These are phyloP conservation scores for Cucurbita moschata DNA, from an alignment of 306 rosid species.

Conservation along the genomic window DNA sequence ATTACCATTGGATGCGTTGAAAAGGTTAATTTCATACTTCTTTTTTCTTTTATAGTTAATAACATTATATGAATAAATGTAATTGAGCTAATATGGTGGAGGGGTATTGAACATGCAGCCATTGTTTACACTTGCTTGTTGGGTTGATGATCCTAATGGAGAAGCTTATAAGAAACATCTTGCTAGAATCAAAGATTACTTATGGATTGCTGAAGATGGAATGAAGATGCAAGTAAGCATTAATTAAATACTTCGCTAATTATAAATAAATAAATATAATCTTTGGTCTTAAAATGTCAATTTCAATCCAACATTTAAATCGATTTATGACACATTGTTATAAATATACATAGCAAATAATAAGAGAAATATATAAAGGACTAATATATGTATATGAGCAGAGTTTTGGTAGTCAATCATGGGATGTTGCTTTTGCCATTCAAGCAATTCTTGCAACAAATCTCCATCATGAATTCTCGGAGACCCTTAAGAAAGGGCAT, in stretches of 20 bases:
- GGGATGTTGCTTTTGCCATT: background rate
- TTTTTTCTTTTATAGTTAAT: background rate
- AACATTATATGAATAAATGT: background rate
- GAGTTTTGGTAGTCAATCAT: slow-evolving; percentile 10
- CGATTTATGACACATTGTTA: too few species aligned
- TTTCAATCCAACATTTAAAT: too few species aligned
- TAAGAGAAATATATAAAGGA: background rate
- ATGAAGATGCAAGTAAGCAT: slow-evolving; percentile 17
- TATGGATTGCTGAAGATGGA: slow-evolving; percentile 36
- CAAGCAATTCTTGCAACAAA: background rate
- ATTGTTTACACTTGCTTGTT: slow-evolving; percentile 21
- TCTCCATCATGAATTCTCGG: background rate
- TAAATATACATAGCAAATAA: too few species aligned
- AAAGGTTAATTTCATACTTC: background rate
- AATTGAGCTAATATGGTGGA: background rate
- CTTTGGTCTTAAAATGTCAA: too few species aligned
- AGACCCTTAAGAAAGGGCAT: background rate
- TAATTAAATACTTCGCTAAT: background rate
- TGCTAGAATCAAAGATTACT: slow-evolving; percentile 22
- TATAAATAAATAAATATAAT: too few species aligned
- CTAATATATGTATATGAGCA: background rate
- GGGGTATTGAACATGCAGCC: background rate
- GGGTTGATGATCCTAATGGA: slow-evolving; percentile 33
- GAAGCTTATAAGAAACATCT: slow-evolving; percentile 29
- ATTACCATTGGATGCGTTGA: slow-evolving; percentile 30